Base-by-base conservation (phyloP, 306 rosid genomes). In the Bauhinia variegata region DNA sequence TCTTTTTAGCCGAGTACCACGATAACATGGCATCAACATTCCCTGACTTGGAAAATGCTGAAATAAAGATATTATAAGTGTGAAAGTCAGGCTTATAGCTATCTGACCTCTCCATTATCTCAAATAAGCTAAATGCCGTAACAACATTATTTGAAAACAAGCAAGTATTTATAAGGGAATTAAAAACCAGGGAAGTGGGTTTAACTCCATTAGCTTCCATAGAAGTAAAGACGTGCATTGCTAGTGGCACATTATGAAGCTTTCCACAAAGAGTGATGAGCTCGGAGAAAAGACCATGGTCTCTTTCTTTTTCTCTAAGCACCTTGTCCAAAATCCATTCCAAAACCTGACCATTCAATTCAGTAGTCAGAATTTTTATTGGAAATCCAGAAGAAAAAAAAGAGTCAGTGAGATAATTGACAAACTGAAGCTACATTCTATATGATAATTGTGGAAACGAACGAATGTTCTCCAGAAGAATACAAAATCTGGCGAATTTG, bases 321-420 rank as follows among this genome's bases (percentile, higher is more conserved):
- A 84, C 43, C 60, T 76, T 89, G 82, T 84, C 92, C 77, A 86
- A 73, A 75, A 75, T 65, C 96, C 96, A 88, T 77, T 88, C 89
- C 85, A 88, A 74, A 65, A 82, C 86, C 96, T 88, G 82, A 71
- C 12, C 46, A 79, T 56, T 36, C 67, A 71, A 59, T 41, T 48
- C 36, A 51, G 63, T 50, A n/a, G 14, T 43, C 30, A 59, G 3
- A 69, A 37, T 34, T 56, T 67, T 30, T 67, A 36, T n/a, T 36
- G 18, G n/a, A 33, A 52, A 66, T 59, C 31, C 55, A 76, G 42
- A n/a, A 54, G 28, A 16, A 4, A 39, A 55, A 76, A 50, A n/a
- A n/a, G n/a, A n/a, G n/a, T 48, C 50, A 30, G 32, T 23, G 43
- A 28, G 16, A 57, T 36, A 42, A 49, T 15, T 12, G 47, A 57